These are phyloP conservation scores for Pseudogymnoascus sp. DNA, from an alignment of 2,329 filamentous ascomycete species.

Conservation along the genomic window DNA sequence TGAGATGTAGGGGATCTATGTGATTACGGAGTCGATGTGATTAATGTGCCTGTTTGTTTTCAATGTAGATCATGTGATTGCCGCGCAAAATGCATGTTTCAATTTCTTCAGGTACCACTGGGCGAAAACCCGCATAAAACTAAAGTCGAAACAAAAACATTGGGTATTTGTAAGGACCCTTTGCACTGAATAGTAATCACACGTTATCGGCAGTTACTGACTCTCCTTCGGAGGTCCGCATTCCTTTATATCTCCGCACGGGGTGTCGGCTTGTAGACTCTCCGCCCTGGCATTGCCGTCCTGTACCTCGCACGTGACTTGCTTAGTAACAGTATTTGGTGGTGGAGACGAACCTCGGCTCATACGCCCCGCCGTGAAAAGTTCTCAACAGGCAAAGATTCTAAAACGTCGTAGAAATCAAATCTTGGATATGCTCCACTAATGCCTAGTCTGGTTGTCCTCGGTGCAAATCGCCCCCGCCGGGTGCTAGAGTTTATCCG, in stretches of 20 bases:
- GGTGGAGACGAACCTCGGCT: background rate
- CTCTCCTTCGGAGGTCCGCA: background rate
- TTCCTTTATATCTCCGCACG: background rate
- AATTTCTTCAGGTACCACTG: background rate
- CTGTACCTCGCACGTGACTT: background rate
- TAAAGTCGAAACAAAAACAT: background rate
- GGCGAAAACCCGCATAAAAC: background rate
- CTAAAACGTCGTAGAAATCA: background rate
- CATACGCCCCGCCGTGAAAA: background rate
- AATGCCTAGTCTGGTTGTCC: background rate
- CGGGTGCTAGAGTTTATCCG: background rate
- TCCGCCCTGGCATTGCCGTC: background rate
- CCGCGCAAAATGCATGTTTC: background rate
- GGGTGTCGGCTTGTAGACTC: background rate
- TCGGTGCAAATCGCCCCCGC: background rate
- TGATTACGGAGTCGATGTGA: background rate
- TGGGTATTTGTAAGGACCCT: background rate
- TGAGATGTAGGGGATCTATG: background rate
- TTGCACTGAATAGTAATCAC: background rate
- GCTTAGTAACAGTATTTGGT: background rate
- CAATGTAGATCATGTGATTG: background rate
- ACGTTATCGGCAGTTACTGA: background rate
- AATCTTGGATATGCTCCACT: slow-evolving; percentile 3
- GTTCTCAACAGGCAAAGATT: background rate
- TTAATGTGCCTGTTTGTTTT: background rate